Percentiles rank a stretch among this genome's conserved stretches.
Conservation (phyloP, 176 grass and related monocot species). For the maize (Zea mays) region DNA sequence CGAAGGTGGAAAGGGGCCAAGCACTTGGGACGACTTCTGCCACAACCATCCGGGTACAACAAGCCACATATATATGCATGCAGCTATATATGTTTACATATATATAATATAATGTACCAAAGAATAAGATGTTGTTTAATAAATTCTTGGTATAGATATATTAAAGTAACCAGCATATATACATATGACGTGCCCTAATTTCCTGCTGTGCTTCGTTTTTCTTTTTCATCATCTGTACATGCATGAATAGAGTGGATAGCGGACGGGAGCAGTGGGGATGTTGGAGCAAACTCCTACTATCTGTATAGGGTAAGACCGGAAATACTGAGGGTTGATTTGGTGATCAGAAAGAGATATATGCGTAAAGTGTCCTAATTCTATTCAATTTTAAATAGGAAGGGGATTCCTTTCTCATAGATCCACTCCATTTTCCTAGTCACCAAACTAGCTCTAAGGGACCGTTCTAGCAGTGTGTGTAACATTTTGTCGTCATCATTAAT, state of each 20-base stretch:
- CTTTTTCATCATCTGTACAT: background rate
- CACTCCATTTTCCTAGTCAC: no score
- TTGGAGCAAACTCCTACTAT: conserved; percentile 18
- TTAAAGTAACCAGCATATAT: no score
- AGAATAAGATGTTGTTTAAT: background rate
- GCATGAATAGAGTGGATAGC: background rate
- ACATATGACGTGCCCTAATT: background rate
- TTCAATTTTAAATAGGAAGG: no score
- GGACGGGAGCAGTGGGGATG: background rate
- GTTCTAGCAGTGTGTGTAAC: no score
- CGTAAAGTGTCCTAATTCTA: no score
- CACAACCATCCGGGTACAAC: background rate
- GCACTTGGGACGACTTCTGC: conserved; percentile 28
- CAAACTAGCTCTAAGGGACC: no score
- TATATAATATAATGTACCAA: no score
- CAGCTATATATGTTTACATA: no score
- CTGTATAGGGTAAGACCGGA: background rate
- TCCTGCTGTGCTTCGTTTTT: background rate
- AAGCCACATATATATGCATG: no score
- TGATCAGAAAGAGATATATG: no score
- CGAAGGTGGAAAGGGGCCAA: conserved; percentile 12
- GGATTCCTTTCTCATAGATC: no score
- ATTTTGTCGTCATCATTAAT: no score
- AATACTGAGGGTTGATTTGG: background rate
- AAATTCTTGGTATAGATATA: background rate